Base-by-base conservation (phyloP, 139 green algal species). In the Nannochloris sp. region DNA sequence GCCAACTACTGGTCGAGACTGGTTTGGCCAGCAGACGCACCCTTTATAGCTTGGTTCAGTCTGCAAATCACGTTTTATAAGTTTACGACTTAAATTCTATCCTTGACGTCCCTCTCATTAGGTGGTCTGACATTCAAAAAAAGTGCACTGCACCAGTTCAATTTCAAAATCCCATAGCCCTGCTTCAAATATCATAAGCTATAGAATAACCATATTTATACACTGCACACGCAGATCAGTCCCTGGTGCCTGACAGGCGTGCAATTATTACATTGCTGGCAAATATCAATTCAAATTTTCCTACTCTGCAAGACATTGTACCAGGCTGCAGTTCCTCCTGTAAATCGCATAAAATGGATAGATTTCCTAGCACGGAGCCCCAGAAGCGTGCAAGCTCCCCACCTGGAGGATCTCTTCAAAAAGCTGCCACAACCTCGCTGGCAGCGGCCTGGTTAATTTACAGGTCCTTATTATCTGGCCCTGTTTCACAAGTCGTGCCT, bases 401-500 rank as follows among this genome's bases (percentile, higher is more conserved):
- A 19, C 29, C 27, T 61, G 25, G n/a, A 24, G 38, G 42, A 6
- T 19, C 14, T 24, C 19, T 13, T 15, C 30, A 10, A 7, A 8
- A 6, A 44, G 29, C 13, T 13, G 24, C 4, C 23, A 47, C 61
- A 34, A 5, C 44, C 24, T 4, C 24, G 3, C 27, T 48, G 10
- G 13, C 34, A 13, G 2, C 29, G 24, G 6, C 31, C 6, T 5
- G 14, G 6, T 7, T 14, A 13, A 15, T 2, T 58, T 39, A 19
- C 13, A 13, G 1, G 12, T 1, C 1, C 8, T 56, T 32, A 30
- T 45, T 10, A 31, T 53, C 57, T 60, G 67, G 58, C 12, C 23
- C 27, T 6, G 25, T 53, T 25, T 39, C 46, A 33, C 25, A 39
- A 24, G 42, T 79, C 24, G 33, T 81, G 1, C 74, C 74, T 2